Evolutionary conservation across 768 basidiomycete genomes (phyloP), one percentile per base, ranked within the genome.

Genomic region (Glaciozyma martinii): DNA sequence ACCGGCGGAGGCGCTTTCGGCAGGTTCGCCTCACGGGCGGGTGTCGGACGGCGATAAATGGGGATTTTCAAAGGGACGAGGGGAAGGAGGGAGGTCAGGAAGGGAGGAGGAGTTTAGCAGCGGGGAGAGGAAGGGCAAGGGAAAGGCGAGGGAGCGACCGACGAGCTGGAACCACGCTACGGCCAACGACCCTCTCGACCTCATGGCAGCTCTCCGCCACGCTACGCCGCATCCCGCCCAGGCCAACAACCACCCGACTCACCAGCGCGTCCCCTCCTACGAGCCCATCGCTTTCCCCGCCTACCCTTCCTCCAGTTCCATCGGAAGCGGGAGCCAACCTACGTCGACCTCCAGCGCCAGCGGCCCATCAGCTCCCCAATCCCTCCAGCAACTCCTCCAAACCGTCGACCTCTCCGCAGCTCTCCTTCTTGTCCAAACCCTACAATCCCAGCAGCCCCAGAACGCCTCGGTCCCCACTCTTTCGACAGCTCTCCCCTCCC

Each of bases 401-500:
- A 46, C 40, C 32, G 63, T 64, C 53, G 63, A 64, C 52, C 63
- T 64, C 57, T 47, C 42, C 32, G 63, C 63, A 9, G 63, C 63
- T n/a, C 58, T 64, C 10, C 58, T 33, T n/a, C 57, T 64, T n/a
- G 62, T 64, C 4, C 62, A 64, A 30, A 57, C 55, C n/a, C 37
- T 62, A 30, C 15, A 30, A 25, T 2, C 43, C 2, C 61, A 56
- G 54, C 54, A 56, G 33, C 6, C 30, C 10, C 44, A 23, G 29
- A 25, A 21, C 3, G 29, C 56, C 6, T 37, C 25, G 6, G 37
- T 16, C 27, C 55, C 30, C 18, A 23, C 58, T 1, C 21, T 32
- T 13, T 3, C 58, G 19, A 16, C 30, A 21, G 15, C 21, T 9
- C 19, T 47, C 3, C 32, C 58, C 3, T 12, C 30, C 46, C 21